phyloP scores from a whole-genome alignment of 257 asterid species.

The Jacaranda copaia region DNA sequence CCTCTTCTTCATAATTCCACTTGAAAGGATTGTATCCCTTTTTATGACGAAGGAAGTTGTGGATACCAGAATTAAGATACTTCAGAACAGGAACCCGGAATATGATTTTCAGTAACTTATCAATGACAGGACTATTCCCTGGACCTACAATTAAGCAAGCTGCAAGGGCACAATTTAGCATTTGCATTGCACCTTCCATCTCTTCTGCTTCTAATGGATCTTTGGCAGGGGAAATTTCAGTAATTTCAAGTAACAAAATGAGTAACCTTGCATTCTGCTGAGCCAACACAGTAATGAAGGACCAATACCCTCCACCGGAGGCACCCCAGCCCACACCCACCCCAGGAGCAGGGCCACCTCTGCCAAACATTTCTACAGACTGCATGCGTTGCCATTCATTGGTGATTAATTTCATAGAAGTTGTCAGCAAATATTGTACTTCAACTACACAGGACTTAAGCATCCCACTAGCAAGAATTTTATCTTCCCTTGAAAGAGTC shows the following conservation, averaged over 20 bases:
- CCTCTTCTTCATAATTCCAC: constrained; percentile 77
- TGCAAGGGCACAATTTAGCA: constrained; percentile 59
- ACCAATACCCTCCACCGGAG: constrained; percentile 94
- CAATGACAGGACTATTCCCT: constrained; percentile 53
- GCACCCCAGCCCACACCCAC: constrained; percentile 99
- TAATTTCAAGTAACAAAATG: constrained; percentile 59
- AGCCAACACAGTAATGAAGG: constrained; percentile 60
- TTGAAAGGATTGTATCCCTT: constrained; percentile 48
- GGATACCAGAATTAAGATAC: constrained; percentile 61
- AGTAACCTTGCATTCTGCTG: constrained; percentile 76
- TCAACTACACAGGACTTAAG: constrained; percentile 59
- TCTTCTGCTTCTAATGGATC: constrained; percentile 47
- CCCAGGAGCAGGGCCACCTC: constrained; percentile 99
- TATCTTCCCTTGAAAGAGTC: constrained; percentile 55
- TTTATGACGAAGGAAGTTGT: constrained; percentile 50
- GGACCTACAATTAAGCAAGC: constrained; percentile 74
- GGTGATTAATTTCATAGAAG: constrained; percentile 46
- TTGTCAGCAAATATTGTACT: constrained; percentile 48
- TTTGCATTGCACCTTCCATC: constrained; percentile 44
- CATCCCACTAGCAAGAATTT: constrained; percentile 73
- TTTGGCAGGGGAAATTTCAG: constrained; percentile 32
- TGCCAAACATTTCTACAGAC: constrained; percentile 64
- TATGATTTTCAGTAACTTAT: constrained; percentile 60
- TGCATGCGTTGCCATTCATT: constrained; percentile 52
- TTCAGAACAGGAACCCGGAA: constrained; percentile 70